Conservation (phyloP, 2,329 filamentous ascomycete genomes). For the Arthrobotrys sphaeroides region DNA sequence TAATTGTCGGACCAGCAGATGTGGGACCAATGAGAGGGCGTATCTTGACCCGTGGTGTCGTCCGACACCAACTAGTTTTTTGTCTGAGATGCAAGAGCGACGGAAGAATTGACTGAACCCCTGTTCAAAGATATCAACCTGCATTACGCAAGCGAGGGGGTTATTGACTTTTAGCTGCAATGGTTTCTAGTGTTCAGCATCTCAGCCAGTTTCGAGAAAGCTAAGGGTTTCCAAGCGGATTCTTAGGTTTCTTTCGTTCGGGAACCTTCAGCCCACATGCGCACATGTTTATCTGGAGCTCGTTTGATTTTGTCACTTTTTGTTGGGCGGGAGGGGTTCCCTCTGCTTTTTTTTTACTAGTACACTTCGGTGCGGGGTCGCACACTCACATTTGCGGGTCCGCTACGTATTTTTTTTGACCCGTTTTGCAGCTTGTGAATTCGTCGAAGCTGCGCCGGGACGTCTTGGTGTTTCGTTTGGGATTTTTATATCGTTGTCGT, state of each 20-base stretch:
- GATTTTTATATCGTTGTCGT: slow-evolving; percentile 1
- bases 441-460: no score
- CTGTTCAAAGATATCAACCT: neutral
- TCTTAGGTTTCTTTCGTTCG: neutral
- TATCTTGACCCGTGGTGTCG: slow-evolving; percentile 2
- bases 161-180: neutral
- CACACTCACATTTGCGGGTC: no score
- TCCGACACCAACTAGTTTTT: neutral
- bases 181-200: neutral
- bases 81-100: neutral
- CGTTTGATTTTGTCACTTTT: no score
- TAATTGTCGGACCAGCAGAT: neutral
- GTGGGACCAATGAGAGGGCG: slow-evolving; percentile 10
- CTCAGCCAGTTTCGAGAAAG: neutral
- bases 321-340: no score
- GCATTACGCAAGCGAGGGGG: slow-evolving; percentile 9
- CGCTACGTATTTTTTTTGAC: no score
- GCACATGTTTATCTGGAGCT: neutral
- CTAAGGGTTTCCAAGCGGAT: neutral
- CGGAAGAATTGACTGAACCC: slow-evolving; percentile 4
- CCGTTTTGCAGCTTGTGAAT: no score
- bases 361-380: no score
- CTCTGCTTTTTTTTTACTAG: no score
- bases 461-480: no score
- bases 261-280: neutral